Conservation (phyloP, 768 basidiomycete species). For the Basidioascus undulatus region DNA sequence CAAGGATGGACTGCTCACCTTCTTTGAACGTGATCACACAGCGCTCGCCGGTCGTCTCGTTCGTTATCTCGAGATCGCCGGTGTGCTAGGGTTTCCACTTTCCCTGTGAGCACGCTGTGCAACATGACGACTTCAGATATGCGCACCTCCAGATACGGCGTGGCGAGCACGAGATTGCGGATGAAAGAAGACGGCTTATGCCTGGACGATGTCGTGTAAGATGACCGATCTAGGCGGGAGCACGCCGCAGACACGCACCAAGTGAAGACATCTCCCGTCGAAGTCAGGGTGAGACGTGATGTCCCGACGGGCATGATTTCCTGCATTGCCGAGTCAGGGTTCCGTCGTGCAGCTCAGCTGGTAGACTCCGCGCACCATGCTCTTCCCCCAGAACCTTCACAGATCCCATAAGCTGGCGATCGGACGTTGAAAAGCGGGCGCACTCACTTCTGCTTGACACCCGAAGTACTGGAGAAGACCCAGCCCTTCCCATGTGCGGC, state of each 20-base stretch:
- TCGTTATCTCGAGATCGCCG: constrained; percentile 53
- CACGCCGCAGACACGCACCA: constrained; percentile 28
- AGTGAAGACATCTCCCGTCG: constrained; percentile 37
- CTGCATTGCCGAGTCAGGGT: not conserved
- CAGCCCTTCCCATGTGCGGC: constrained; percentile 59
- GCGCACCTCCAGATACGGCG: constrained; percentile 79
- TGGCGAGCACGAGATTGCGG: constrained; percentile 69
- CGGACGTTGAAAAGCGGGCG: too few relatives aligned
- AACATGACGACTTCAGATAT: too few relatives aligned
- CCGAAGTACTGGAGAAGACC: constrained; percentile 50
- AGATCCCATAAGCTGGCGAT: too few relatives aligned
- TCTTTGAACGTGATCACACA: constrained; percentile 70
- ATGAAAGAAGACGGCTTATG: constrained; percentile 70
- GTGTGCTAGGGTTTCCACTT: too few relatives aligned
- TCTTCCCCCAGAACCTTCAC: constrained; percentile 76
- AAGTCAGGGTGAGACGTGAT: constrained; percentile 41
- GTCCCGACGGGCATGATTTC: constrained; percentile 62
- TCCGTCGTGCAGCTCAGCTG: not conserved
- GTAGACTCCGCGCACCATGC: constrained; percentile 6
- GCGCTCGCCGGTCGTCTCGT: constrained; percentile 28
- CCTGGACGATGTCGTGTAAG: constrained; percentile 23
- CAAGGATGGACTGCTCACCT: too few relatives aligned
- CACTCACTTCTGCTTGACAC: constrained; percentile 66
- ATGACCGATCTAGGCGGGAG: not conserved
- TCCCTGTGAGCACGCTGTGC: too few relatives aligned